Evolutionary conservation across 2,329 filamentous ascomycete species (phyloP).

Genomic region (Alternaria sp.): DNA sequence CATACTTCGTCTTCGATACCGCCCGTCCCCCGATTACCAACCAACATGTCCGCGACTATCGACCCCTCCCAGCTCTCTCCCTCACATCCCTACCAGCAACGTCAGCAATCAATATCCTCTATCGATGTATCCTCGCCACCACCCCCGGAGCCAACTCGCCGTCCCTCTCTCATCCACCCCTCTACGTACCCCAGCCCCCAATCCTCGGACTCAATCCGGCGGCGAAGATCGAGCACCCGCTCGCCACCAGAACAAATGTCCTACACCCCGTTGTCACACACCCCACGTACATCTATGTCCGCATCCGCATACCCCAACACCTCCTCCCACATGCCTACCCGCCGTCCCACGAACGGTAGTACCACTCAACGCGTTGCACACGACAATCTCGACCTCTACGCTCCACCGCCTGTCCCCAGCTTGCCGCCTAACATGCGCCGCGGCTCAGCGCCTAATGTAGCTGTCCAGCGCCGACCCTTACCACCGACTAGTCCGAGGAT

Average conservation of each 20-base stretch:
- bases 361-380: slow-evolving; percentile 24
- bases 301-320: slow-evolving; percentile 1
- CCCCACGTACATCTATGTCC: slow-evolving; percentile 14
- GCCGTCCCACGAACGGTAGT: slow-evolving; percentile 23
- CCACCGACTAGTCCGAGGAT: slow-evolving; percentile 10
- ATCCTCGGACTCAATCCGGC: slow-evolving; percentile 27
- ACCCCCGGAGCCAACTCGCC: slow-evolving; percentile 21
- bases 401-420: slow-evolving; percentile 31
- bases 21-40: slow-evolving; percentile 36
- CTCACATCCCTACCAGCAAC: slow-evolving; percentile 29
- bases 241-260: slow-evolving; percentile 22
- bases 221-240: slow-evolving; percentile 37
- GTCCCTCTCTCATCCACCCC: slow-evolving; percentile 45
- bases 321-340: slow-evolving; percentile 13
- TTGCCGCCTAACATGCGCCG: slow-evolving; percentile 27
- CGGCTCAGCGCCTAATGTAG: slow-evolving; percentile 36
- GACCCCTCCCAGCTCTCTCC: slow-evolving; percentile 35
- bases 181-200: slow-evolving; percentile 45
- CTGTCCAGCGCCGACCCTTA: slow-evolving; percentile 22
- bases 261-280: slow-evolving; percentile 7
- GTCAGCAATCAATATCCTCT: slow-evolving; percentile 44
- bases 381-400: slow-evolving; percentile 32
- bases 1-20: slow-evolving; percentile 25
- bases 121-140: slow-evolving; percentile 35
- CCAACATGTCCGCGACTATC: slow-evolving; percentile 31